A percentile compares a stretch with the other conserved stretches of the same genome.
Evolutionary conservation across 164 flowering plant species (phyloP).

Genomic region (Vitis rotundifolia): DNA sequence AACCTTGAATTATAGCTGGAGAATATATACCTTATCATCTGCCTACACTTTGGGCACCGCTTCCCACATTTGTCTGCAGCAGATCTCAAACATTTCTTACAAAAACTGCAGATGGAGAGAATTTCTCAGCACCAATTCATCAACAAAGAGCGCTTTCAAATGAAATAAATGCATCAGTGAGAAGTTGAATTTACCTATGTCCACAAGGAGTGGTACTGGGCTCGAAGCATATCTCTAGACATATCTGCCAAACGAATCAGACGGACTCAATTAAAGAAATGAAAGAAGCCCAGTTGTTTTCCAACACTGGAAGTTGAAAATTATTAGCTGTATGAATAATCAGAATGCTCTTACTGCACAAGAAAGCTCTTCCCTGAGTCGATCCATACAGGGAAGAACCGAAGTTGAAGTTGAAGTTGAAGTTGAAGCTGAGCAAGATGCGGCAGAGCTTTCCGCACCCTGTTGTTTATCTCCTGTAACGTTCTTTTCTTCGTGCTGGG

Average conservation of each 20-base stretch:
- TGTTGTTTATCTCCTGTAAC: conserved; percentile 7
- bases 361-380: conserved; percentile 84
- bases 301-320: background rate
- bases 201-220: conserved; percentile 97
- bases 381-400: conserved; percentile 61
- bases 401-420: conserved; percentile 15
- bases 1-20: background rate
- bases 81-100: conserved; percentile 77
- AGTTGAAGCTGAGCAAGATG: conserved; percentile 18
- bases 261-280: conserved; percentile 1
- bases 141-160: background rate
- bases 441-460: conserved; percentile 12
- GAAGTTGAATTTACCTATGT: conserved; percentile 60
- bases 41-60: conserved; percentile 88
- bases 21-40: conserved; percentile 61
- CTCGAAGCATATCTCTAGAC: conserved; percentile 89
- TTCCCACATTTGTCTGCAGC: conserved; percentile 92
- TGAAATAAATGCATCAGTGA: background rate
- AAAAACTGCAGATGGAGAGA: conserved; percentile 51
- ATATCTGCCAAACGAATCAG: conserved; percentile 54
- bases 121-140: conserved; percentile 5
- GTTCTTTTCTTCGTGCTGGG: conserved; percentile 27
- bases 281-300: background rate
- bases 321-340: background rate
- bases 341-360: conserved; percentile 64